These are phyloP conservation scores for Oryza brachyantha DNA, from an alignment of 176 grass and related monocot genomes.

Conservation along the genomic window DNA sequence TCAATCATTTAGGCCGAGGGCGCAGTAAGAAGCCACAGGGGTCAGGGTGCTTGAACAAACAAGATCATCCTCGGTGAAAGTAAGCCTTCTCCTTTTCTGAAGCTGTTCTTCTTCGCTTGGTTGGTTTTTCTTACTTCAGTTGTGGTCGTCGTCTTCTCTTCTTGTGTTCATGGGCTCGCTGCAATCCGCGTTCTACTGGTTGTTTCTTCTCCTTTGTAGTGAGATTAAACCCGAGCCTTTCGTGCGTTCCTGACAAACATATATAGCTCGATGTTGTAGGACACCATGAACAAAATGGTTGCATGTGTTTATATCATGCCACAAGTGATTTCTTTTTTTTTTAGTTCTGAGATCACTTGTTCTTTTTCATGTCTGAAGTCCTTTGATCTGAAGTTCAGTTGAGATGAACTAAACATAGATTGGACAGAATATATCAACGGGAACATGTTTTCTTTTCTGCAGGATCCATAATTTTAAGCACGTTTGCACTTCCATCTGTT, in stretches of 20 bases:
- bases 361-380: neutral
- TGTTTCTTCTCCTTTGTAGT: too few species aligned
- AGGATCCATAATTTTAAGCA: neutral
- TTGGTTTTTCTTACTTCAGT: too few species aligned
- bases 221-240: neutral
- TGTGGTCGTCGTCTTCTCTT: neutral
- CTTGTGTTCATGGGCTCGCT: neutral
- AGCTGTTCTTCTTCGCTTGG: neutral
- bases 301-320: neutral
- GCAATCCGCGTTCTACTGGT: neutral
- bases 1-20: neutral
- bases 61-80: neutral
- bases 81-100: neutral
- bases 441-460: neutral
- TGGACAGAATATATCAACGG: neutral
- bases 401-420: neutral
- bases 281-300: neutral
- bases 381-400: neutral
- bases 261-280: neutral
- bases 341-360: neutral
- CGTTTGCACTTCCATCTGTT: neutral
- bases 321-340: neutral
- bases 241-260: neutral
- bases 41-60: neutral
- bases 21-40: neutral